Base-by-base conservation (phyloP, 1,284 basidiomycete species). In the Ganoderma resinaceum region DNA sequence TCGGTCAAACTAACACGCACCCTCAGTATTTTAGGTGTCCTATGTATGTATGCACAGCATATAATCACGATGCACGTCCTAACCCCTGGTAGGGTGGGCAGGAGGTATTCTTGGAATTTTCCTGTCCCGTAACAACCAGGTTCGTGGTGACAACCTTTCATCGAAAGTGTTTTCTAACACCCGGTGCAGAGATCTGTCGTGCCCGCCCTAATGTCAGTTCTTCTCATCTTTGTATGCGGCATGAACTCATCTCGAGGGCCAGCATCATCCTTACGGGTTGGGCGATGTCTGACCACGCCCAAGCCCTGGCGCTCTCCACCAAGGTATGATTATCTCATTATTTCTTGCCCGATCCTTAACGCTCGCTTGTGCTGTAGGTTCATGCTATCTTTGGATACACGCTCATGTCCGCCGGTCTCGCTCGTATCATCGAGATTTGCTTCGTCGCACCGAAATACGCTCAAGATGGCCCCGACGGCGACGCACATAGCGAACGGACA, bases 241-340 rank as follows among this genome's bases (percentile, higher is more conserved):
- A 29, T 18, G 63, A 62, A 61, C 8, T 38, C 26, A 43, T 61
- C 14, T 20, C 23, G 75, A 9, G 55, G 26, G 5, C 58, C 72
- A 95, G 93, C 68, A 91, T 97, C 72, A 89, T 95, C 66, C 83
- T 97, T 69, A 97, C 96, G 0, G 97, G 97, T 2, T 98, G 95
- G 93, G 96, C 93, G 0, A 97, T 98, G 95, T 93, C 94, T 3
- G 91, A 94, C 52, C 97, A 98, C 74, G 89, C 89, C 2, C 97
- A 98, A 82, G 89, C 88, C 11, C 83, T 96, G 63, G 91, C 91
- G 89, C 85, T 97, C 60, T 95, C 94, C 0, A 94, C 94, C 2
- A 91, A 90, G 82, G 93, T 93, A 35, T 72, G 72, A 23, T 7
- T 12, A 18, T 53, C 23, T 5, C 16, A 20, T n/a, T n/a, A 0